A percentile compares a stretch with the other conserved stretches of the same genome.
These are phyloP conservation scores for Punica granatum DNA, from an alignment of 345 rosid species.

Conservation along the genomic window DNA sequence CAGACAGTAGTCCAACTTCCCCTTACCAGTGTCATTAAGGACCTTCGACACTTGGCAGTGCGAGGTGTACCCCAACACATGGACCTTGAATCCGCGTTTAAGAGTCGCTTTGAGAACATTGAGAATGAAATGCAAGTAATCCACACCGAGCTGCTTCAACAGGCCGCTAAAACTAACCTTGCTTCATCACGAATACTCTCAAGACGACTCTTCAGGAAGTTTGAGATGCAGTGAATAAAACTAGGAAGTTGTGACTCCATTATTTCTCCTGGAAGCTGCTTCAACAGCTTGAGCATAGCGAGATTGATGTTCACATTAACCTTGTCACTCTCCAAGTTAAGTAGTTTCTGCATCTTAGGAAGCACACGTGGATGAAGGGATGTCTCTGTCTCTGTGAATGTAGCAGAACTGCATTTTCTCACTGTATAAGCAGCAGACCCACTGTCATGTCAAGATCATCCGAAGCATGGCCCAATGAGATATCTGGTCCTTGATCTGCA, in stretches of 20 bases:
- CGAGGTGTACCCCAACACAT: constrained; percentile 76
- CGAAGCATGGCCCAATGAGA: constrained; percentile 7
- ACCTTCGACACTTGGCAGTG: constrained; percentile 54
- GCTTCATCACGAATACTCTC: constrained; percentile 74
- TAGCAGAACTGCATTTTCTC: constrained; percentile 15
- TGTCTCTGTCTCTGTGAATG: constrained; percentile 36
- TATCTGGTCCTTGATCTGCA: constrained; percentile 28
- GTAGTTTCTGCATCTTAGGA: constrained; percentile 62
- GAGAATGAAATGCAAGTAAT: constrained; percentile 61
- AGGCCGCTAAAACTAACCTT: constrained; percentile 73
- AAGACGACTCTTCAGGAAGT: constrained; percentile 58
- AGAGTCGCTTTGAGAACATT: constrained; percentile 53
- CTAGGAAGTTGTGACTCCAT: constrained; percentile 73
- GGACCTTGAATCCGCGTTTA: constrained; percentile 79
- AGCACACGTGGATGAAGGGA: constrained; percentile 53
- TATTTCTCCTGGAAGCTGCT: constrained; percentile 72
- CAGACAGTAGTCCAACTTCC: constrained; percentile 75
- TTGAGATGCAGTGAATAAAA: constrained; percentile 61
- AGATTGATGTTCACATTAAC: constrained; percentile 56
- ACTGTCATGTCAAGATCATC: constrained; percentile 11
- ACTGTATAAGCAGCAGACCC: constrained; percentile 14
- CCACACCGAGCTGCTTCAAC: constrained; percentile 88
- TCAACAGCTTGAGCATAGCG: constrained; percentile 74
- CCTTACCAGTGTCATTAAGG: constrained; percentile 29
- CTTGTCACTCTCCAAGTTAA: constrained; percentile 56